Base-by-base conservation (phyloP, 1,139 yeast genomes). In the Sugiyamaella japonica region DNA sequence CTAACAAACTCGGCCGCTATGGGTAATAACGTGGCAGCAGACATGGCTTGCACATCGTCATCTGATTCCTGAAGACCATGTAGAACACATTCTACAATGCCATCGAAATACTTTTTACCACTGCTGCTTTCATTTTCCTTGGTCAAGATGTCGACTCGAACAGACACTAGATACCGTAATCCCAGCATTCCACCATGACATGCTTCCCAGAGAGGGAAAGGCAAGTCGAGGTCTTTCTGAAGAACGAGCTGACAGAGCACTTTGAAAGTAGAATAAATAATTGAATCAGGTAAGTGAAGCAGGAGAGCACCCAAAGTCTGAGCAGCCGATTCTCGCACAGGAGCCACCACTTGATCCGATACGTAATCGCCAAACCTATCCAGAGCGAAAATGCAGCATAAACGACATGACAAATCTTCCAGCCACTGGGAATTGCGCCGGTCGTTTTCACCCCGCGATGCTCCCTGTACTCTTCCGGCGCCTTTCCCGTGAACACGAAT, bases 101-200 rank as follows among this genome's bases (percentile, higher is more conserved):
- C 81, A 60, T 86, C 86, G 47, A 91, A 74, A 37, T 65, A 57
- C 16, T 63, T 59, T 20, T 20, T 20, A 3, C 25, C 25, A 40
- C 79, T 79, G 1, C 82, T 78, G 53, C 81, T 77, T 1, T 82
- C 78, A 12, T 77, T 71, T 32, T 31, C 8, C 25, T 20, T 6
- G 32, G 86, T 74, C 32, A 95, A 73, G 25, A 90, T 80, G 60
- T 89, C 95, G 0, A 91, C 85, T 64, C 96, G 79, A 4, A 93
- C 91, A 60, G 96, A 86, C 3, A 91, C 99, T 63, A 93, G 85
- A 71, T 95, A 95, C 56, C 97, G 77, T 53, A 95, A 76, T 0
- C 99, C 99, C 25, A 95, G 79, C 85, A 95, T 85, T 48, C 99
- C 99, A 60, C 99, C 99, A 75, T 95, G 99, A 57, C 95, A 89